A percentile compares a stretch with the other conserved stretches of the same genome.
These are phyloP conservation scores for Chlorella sp. DNA, from an alignment of 139 green algal genomes.

Conservation along the genomic window DNA sequence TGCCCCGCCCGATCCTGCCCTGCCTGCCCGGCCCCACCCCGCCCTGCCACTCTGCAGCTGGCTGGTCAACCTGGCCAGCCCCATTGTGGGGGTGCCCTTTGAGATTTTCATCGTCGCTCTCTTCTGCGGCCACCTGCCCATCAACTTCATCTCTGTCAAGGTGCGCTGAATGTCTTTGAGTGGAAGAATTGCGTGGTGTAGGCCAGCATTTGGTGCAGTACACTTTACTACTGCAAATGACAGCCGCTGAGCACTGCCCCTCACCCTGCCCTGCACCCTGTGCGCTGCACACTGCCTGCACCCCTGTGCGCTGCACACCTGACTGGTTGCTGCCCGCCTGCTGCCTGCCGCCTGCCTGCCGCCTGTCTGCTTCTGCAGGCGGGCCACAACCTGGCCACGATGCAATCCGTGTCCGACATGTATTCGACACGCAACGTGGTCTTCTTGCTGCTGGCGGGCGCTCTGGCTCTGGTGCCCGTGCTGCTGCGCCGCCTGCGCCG, in stretches of 20 bases:
- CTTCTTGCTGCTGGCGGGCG: slow-evolving; percentile 31
- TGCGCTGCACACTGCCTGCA: background rate
- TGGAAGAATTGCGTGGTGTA: too few species aligned
- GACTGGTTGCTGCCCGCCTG: background rate
- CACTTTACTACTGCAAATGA: too few species aligned
- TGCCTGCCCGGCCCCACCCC: background rate
- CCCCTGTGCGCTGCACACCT: background rate
- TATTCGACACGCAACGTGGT: slow-evolving; percentile 43
- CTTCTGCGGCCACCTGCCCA: slow-evolving; percentile 43
- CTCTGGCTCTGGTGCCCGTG: slow-evolving; percentile 42
- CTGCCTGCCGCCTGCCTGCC: background rate
- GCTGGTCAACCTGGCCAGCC: slow-evolving; percentile 77
- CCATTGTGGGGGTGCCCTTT: slow-evolving; percentile 74
- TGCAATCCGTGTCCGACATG: slow-evolving; percentile 41
- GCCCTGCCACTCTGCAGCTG: slow-evolving; percentile 53
- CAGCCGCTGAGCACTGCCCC: background rate
- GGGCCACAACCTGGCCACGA: slow-evolving; percentile 29
- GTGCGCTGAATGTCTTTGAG: background rate
- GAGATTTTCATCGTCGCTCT: slow-evolving; percentile 41
- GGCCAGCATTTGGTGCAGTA: too few species aligned
- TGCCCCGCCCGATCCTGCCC: background rate
- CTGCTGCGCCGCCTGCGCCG: slow-evolving; percentile 27
- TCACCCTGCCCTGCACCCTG: background rate
- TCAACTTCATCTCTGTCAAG: slow-evolving; percentile 55
- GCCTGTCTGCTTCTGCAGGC: slow-evolving; percentile 15